Evolutionary conservation across 2,329 filamentous ascomycete genomes (phyloP).

Genomic region (Sporothrix curviconia): DNA sequence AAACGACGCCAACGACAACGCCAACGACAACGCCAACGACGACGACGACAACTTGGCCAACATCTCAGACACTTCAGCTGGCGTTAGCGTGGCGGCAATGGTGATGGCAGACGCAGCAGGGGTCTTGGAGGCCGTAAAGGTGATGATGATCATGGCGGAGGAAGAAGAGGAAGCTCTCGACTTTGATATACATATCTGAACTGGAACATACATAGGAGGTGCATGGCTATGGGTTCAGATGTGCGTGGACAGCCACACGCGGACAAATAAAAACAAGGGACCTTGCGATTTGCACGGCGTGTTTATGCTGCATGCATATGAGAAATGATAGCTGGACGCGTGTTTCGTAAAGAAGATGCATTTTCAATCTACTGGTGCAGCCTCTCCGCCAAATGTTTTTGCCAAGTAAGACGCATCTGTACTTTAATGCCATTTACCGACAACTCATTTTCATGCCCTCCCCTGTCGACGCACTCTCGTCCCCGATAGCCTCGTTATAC

Average conservation of each 20-base stretch:
- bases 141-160: too few species aligned
- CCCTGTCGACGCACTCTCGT: neutral
- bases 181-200: too few species aligned
- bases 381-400: too few species aligned
- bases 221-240: too few species aligned
- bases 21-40: too few species aligned
- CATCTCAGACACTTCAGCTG: slow-evolving; percentile 6
- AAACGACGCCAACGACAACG: neutral
- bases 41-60: too few species aligned
- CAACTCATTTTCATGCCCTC: neutral
- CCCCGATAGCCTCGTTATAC: neutral
- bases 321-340: neutral
- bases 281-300: neutral
- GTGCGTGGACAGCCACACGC: neutral
- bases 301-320: neutral
- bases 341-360: neutral
- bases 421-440: too few species aligned
- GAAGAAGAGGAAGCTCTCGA: too few species aligned
- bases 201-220: too few species aligned
- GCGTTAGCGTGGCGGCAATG: neutral
- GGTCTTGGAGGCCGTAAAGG: neutral
- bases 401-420: too few species aligned
- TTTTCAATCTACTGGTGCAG: neutral
- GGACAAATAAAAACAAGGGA: neutral
- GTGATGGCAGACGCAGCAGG: neutral